A percentile compares a stretch with the other conserved stretches of the same genome.
phyloP scores from a whole-genome alignment of 192 early-diverging fungal species.

The Glomus cerebriforme region DNA sequence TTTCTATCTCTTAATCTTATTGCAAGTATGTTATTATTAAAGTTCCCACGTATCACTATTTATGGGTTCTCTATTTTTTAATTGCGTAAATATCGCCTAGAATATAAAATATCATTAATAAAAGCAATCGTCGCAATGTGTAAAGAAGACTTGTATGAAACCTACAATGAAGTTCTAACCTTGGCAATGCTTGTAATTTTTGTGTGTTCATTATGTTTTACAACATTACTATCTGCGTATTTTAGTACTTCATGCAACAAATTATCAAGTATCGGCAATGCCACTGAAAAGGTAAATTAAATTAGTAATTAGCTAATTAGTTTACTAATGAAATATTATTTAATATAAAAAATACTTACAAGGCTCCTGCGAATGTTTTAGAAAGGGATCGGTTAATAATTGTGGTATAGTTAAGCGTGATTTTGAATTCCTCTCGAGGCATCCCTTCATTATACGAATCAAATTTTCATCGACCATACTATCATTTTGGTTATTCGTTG shows the following conservation, averaged over 20 bases:
- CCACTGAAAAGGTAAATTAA: neutral
- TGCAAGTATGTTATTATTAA: neutral
- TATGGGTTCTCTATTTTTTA: neutral
- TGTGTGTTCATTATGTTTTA: neutral
- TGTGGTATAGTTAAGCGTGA: slow-evolving; percentile 68
- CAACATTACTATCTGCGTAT: neutral
- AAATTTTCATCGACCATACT: slow-evolving; percentile 50
- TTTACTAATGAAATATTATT: neutral
- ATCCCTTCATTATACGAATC: slow-evolving; percentile 65
- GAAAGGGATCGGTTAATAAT: slow-evolving; percentile 64
- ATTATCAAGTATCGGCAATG: neutral
- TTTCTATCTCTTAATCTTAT: neutral
- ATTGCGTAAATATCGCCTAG: slow-evolving; percentile 6
- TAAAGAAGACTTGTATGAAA: neutral
- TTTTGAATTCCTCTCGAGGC: slow-evolving; percentile 68
- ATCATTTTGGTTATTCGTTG: neutral
- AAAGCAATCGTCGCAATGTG: neutral
- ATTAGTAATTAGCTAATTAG: neutral
- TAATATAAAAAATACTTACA: neutral
- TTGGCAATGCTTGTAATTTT: neutral
- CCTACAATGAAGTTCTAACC: slow-evolving; percentile 1
- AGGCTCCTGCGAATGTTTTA: slow-evolving; percentile 41
- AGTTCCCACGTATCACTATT: neutral
- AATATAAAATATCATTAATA: neutral
- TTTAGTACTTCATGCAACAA: neutral